Evolutionary conservation across 1,284 basidiomycete species (phyloP).

Genomic region (Marasmius tenuissimus): DNA sequence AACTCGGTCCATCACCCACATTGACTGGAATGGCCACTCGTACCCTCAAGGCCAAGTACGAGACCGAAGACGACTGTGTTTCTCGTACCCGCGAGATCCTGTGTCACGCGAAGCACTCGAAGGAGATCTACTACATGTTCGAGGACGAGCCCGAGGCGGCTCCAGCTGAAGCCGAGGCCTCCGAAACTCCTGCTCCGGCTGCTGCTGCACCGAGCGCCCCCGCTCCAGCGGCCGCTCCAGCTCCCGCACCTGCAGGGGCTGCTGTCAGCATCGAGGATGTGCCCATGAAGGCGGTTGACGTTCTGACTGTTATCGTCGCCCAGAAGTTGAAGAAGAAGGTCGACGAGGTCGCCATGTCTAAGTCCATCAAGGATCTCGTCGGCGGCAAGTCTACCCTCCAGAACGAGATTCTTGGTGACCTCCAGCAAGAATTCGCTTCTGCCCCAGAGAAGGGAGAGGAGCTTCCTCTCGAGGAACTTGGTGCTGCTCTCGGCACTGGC

Average conservation of each 20-base stretch:
- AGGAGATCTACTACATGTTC: constrained; percentile 97
- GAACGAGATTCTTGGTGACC: constrained; percentile 94
- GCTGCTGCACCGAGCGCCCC: constrained; percentile 44
- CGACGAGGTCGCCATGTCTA: constrained; percentile 87
- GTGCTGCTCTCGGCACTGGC: constrained; percentile 79
- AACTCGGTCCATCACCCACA: constrained; percentile 95
- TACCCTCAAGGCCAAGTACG: constrained; percentile 96
- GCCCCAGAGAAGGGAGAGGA: constrained; percentile 99
- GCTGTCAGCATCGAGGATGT: constrained; percentile 83
- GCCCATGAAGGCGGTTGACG: constrained; percentile 90
- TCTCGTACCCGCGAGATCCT: constrained; percentile 82
- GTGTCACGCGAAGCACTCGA: constrained; percentile 93
- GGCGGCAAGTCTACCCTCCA: constrained; percentile 98
- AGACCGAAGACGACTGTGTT: constrained; percentile 84
- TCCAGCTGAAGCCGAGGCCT: constrained; percentile 39
- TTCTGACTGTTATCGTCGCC: constrained; percentile 87
- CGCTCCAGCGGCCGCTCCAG: constrained; percentile 42
- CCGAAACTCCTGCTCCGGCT: constrained; percentile 42
- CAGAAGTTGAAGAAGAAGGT: constrained; percentile 98
- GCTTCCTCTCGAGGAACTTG: constrained; percentile 93
- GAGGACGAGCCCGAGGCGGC: constrained; percentile 79
- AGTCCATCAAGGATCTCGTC: constrained; percentile 97
- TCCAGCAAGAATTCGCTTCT: constrained; percentile 87
- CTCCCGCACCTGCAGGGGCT: constrained; percentile 51
- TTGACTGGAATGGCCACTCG: constrained; percentile 95